Evolutionary conservation across 768 basidiomycete genomes (phyloP), one percentile per base, ranked within the genome.

Genomic region (Lactarius vividus): DNA sequence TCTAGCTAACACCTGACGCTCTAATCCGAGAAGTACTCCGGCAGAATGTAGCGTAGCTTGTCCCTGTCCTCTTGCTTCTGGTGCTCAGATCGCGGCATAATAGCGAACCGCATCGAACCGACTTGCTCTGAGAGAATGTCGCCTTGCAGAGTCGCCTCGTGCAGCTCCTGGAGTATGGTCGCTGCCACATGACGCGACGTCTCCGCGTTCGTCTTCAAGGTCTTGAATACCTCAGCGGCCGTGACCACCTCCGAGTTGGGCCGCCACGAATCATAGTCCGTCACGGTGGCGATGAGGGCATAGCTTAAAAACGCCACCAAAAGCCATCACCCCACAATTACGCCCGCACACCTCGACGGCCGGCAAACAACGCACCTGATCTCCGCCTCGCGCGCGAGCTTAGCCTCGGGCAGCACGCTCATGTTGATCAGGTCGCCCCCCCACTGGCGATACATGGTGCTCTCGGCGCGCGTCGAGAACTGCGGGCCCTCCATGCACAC

Each of bases 401-500:
- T 98, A n/a, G 96, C 88, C 78, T 99, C 96, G 2, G 97, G 97
- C 31, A 98, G 79, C 46, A 92, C 92, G 65, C 92, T 96, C 96
- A 99, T 99, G 76, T 98, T 96, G 78, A 96, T 96, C 73, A 96
- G 78, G 75, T 96, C 93, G 7, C 87, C 92, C 10, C 96, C 96
- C 91, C 92, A 96, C 56, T 83, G 82, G 26, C 94, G 83, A 76
- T 98, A 97, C 95, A 97, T 94, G 72, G 84, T 72, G 73, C 92
- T 95, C 83, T 99, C 96, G 20, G 96, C 96, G 42, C 96, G 81
- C n/a, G 96, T 99, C 62, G 94, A 96, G 81, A 99, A 99, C 77
- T 95, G 94, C 37, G 92, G 92, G 57, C 96, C 96, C 74, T 98
- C 95, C 94, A 98, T 98, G 74, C 93, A 95, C 57, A 98, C 89